A percentile compares a stretch with the other conserved stretches of the same genome.
These are phyloP conservation scores for Plasmodium vivax DNA, from an alignment of 169 alveolate genomes.

Conservation along the genomic window DNA sequence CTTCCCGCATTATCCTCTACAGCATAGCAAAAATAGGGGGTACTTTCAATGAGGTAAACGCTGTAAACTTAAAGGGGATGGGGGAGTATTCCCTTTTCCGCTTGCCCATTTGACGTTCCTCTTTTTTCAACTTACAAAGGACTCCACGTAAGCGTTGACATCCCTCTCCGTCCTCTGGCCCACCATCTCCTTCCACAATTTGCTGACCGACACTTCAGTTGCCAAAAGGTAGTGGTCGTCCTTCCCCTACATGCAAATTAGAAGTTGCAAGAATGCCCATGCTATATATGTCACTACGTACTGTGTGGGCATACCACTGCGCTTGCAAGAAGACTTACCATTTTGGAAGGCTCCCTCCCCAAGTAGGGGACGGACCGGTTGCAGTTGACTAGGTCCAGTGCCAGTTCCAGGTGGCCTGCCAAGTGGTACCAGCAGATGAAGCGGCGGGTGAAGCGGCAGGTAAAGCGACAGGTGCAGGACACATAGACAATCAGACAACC, in stretches of 20 bases:
- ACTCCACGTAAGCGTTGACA: constrained; percentile 15
- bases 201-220: constrained; percentile 42
- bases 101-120: neutral
- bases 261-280: neutral
- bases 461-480: neutral
- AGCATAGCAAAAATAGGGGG: neutral
- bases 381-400: constrained; percentile 22
- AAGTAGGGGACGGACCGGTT: constrained; percentile 22
- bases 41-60: neutral
- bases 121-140: constrained; percentile 22
- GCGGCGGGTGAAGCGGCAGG: neutral
- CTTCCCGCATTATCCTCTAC: neutral
- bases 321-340: neutral
- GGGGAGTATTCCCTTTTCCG: neutral
- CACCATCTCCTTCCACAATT: constrained; percentile 24
- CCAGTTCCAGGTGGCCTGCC: constrained; percentile 42
- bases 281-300: neutral
- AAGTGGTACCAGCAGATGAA: neutral
- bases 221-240: constrained; percentile 37
- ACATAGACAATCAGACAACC: neutral
- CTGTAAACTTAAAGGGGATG: neutral
- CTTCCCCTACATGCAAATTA: neutral
- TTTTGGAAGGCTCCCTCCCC: neutral
- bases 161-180: constrained; percentile 9
- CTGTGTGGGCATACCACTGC: neutral